These are phyloP conservation scores for Gymnopus androsaceus DNA, from an alignment of 1,284 basidiomycete genomes.

Conservation along the genomic window DNA sequence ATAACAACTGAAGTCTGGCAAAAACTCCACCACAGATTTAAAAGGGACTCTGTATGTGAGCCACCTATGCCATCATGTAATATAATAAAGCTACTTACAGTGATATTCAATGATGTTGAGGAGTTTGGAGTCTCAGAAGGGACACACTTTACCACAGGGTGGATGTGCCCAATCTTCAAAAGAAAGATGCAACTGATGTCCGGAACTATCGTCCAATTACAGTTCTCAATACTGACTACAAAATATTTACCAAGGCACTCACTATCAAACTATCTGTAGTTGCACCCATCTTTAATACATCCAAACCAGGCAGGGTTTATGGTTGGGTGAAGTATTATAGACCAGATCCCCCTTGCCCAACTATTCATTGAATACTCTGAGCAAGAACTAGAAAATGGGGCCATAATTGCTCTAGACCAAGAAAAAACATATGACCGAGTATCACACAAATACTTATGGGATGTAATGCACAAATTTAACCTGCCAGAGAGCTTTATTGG, in stretches of 20 bases:
- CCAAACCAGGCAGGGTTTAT: too few species aligned
- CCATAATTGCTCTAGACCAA: too few species aligned
- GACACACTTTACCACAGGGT: slow-evolving; percentile 4
- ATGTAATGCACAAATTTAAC: not conserved
- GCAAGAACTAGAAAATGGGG: not conserved
- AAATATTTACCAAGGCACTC: slow-evolving; percentile 17
- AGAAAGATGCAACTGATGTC: slow-evolving; percentile 16
- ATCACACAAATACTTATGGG: not conserved
- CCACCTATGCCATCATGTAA: not conserved
- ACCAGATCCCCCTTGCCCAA: not conserved
- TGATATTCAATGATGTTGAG: slow-evolving; percentile 14
- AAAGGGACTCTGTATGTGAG: not conserved
- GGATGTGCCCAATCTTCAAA: slow-evolving; percentile 17
- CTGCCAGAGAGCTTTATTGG: not conserved
- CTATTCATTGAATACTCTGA: not conserved
- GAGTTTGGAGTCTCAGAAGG: not conserved
- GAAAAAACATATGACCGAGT: too few species aligned
- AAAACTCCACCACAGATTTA: not conserved
- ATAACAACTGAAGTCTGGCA: not conserved
- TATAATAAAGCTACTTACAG: slow-evolving; percentile 2
- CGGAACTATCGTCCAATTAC: slow-evolving; percentile 20
- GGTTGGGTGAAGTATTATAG: not conserved
- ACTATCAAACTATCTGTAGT: too few species aligned
- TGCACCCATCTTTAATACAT: too few species aligned
- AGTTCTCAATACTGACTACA: slow-evolving; percentile 19